phyloP scores from a whole-genome alignment of 768 basidiomycete species.

The Boletus vinaceobasis region DNA sequence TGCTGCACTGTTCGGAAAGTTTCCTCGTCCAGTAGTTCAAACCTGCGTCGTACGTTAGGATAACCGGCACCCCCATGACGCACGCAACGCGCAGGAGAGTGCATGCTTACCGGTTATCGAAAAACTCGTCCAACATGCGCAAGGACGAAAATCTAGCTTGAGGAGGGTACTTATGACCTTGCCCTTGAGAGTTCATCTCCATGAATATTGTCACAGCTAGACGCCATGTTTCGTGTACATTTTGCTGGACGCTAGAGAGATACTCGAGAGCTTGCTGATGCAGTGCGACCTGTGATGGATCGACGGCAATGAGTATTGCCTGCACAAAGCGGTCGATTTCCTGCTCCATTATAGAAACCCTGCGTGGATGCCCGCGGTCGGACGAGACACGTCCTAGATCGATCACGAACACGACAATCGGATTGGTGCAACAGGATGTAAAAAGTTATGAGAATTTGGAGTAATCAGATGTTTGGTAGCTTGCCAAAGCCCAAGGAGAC shows the following conservation, averaged over 20 bases:
- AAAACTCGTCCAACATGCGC: constrained; percentile 75
- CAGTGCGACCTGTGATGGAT: constrained; percentile 64
- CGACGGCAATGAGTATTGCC: constrained; percentile 86
- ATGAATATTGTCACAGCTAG: constrained; percentile 75
- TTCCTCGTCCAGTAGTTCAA: constrained; percentile 65
- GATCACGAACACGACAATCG: constrained; percentile 8
- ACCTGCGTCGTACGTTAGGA: constrained; percentile 36
- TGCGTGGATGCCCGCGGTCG: constrained; percentile 12
- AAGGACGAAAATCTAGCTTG: constrained; percentile 80
- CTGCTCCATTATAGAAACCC: constrained; percentile 54
- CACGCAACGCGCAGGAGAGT: not conserved
- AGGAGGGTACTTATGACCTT: constrained; percentile 56
- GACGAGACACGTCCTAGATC: constrained; percentile 18
- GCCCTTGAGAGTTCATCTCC: constrained; percentile 55
- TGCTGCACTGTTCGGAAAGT: constrained; percentile 71
- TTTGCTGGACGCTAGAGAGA: constrained; percentile 72
- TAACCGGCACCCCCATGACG: not conserved
- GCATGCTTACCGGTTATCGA: constrained; percentile 71
- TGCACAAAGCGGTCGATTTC: constrained; percentile 75
- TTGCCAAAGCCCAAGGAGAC: not conserved
- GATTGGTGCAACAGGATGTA: not conserved
- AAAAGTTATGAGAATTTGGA: not conserved
- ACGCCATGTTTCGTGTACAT: constrained; percentile 74
- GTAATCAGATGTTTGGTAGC: constrained; percentile 2
- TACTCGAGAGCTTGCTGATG: constrained; percentile 88